Conservation (phyloP, 257 asterid genomes). For the Fraxinus americana region DNA sequence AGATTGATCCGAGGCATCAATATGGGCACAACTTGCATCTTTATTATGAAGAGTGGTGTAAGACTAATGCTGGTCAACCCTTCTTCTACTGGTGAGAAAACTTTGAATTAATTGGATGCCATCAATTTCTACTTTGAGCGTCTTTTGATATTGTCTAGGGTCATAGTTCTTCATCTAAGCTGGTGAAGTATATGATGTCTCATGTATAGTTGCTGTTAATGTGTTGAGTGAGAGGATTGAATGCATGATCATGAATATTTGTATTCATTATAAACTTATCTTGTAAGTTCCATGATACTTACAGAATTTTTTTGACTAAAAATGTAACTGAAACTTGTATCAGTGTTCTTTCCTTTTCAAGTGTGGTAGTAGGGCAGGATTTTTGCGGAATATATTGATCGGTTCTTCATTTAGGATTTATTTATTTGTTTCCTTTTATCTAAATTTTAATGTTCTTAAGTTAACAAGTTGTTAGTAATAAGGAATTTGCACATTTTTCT, state of each 20-base stretch:
- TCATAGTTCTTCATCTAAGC: conserved; percentile 8
- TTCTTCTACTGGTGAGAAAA: conserved; percentile 85
- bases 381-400: not conserved
- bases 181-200: conserved; percentile 25
- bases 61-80: conserved; percentile 81
- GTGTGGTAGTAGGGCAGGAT: conserved; percentile 2
- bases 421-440: no score
- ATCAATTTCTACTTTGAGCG: conserved; percentile 4
- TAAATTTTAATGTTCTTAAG: no score
- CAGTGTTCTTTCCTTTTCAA: conserved; percentile 1
- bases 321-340: conserved; percentile 1
- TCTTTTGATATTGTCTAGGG: not conserved
- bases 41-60: conserved; percentile 86
- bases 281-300: not conserved
- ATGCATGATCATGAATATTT: not conserved
- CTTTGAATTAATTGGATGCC: not conserved
- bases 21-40: conserved; percentile 84
- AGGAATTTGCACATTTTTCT: no score
- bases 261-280: not conserved
- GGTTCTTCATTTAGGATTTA: no score
- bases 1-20: conserved; percentile 98
- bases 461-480: no score
- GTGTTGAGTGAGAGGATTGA: conserved; percentile 13
- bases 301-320: not conserved
- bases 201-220: conserved; percentile 6